Evolutionary conservation across 163 green algal genomes (phyloP), one percentile per base, ranked within the genome.

Genomic region (Coccomyxa subellipsoidea): DNA sequence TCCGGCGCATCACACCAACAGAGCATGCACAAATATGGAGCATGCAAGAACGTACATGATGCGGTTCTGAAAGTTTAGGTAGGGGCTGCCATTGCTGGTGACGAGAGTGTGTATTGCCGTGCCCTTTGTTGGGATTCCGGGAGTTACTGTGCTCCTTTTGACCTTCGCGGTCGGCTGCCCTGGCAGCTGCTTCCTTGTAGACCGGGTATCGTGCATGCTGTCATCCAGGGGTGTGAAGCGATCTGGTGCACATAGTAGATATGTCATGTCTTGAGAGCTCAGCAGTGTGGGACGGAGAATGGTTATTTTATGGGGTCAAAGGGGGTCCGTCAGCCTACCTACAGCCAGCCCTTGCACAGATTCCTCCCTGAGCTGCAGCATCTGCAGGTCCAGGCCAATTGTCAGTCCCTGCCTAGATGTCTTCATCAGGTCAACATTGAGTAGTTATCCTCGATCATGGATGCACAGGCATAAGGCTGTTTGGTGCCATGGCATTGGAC

Each of bases 11-110:
- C n/a, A n/a, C n/a, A n/a, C n/a, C n/a, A n/a, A n/a, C n/a, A n/a
- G n/a, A n/a, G n/a, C n/a, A n/a, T n/a, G n/a, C n/a, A n/a, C n/a
- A n/a, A n/a, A n/a, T n/a, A n/a, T n/a, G n/a, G 37, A 32, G 53
- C 47, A 81, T 76, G 31, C n/a, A 38, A 31, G 70, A 29, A 9
- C 85, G 71, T 86, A 92, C 86, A 93, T 89, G 69, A 90, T 90
- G 54, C 89, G 81, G 10, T 80, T 90, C 70, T 91, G 88, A 38
- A 85, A 91, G 76, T 92, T 94, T 9, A 92, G 84, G 81, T 95
- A 96, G 1, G 92, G 91, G 12, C 54, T 89, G 71, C 92, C 92
- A 83, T 96, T 95, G 83, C 81, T 88, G 8, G 92, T 96, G 40
- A 78, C 85, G 23, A 96, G 83, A 5, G 87, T 90, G 80, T 96